Conservation (phyloP, 805 yeast genomes). For the Cyberlindnera nakhonratchasimensis region DNA sequence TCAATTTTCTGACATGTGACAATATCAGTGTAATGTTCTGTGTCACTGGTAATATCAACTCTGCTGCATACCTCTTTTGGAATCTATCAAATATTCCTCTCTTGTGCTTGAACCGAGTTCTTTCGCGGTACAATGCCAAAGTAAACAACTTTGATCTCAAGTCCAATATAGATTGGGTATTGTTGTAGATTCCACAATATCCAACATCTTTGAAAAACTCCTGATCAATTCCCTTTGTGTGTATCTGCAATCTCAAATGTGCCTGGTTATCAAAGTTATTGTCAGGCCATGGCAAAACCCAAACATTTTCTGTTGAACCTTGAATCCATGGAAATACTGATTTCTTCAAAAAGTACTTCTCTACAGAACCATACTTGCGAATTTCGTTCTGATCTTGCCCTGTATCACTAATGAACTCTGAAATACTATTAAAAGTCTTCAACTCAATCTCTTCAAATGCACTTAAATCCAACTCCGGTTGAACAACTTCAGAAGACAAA, state of each 20-base stretch:
- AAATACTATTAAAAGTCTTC: conserved; percentile 38
- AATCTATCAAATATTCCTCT: conserved; percentile 9
- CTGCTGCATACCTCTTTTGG: conserved; percentile 19
- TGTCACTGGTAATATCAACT: conserved; percentile 24
- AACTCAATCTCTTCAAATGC: conserved; percentile 17
- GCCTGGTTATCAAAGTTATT: conserved; percentile 12
- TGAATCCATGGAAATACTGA: conserved; percentile 36
- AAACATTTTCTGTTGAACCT: conserved; percentile 27
- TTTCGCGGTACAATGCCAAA: conserved; percentile 17
- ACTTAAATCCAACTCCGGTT: conserved; percentile 1
- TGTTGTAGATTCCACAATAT: conserved; percentile 4
- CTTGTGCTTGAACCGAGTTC: conserved; percentile 2
- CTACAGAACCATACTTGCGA: conserved; percentile 3
- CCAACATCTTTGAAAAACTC: conserved; percentile 19
- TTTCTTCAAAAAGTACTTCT: conserved; percentile 5
- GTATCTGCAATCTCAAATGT: conserved; percentile 27
- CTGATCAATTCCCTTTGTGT: conserved; percentile 13
- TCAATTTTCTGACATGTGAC: conserved; percentile 5
- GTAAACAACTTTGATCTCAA: conserved; percentile 22
- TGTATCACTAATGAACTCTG: conserved; percentile 28
- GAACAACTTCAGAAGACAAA: neutral
- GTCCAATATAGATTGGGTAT: conserved; percentile 15
- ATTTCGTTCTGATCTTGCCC: conserved; percentile 1
- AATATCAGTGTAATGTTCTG: conserved; percentile 23
- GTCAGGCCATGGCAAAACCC: conserved; percentile 31